Base-by-base conservation (phyloP, 2,329 filamentous ascomycete genomes). In the Catunica adiposa region DNA sequence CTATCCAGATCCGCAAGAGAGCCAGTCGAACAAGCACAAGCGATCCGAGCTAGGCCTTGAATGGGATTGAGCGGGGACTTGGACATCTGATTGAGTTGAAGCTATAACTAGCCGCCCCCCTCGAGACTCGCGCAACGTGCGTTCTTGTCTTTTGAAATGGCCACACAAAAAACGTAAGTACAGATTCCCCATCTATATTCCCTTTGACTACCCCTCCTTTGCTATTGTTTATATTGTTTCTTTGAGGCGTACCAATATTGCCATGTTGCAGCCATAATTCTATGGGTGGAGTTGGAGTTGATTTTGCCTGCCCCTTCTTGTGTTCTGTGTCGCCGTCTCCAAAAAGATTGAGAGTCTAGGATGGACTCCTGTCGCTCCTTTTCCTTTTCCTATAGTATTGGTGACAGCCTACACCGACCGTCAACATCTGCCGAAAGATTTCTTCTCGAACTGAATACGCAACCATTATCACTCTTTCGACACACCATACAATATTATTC, bases 151-250 rank as follows among this genome's bases (percentile, higher is more conserved):
- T 57, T 44, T 54, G 52, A 57, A 52, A 57, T 57, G 56, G 51
- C 56, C 52, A 54, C 56, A 54, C 51, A 47, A 50, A 57, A 57
- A 53, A 26, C 20, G 56, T 57, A 57, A 57, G 56, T 57, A 20
- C 15, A 44, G 40, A 44, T 44, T 3, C 40, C 14, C 25, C 46
- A 50, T 34, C 23, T n/a, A 40, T 37, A 22, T 23, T 51, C 52
- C 46, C 40, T 57, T 51, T 34, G 31, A 15, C 56, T 50, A 29
- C 46, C 22, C 8, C 25, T 54, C 20, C 17, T 46, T 40, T 46
- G 20, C 38, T 42, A n/a, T 42, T 42, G 11, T 8, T 48, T 20
- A 22, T 22, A 17, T 31, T 40, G 17, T 48, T 55, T 55, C 22
- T 38, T 55, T 55, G 29, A n/a, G 29, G 11, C 29, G 11, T 34